Percentiles rank a stretch among this genome's conserved stretches.
phyloP scores from a whole-genome alignment of 2,329 filamentous ascomycete genomes.

The Eurotiales sp. region DNA sequence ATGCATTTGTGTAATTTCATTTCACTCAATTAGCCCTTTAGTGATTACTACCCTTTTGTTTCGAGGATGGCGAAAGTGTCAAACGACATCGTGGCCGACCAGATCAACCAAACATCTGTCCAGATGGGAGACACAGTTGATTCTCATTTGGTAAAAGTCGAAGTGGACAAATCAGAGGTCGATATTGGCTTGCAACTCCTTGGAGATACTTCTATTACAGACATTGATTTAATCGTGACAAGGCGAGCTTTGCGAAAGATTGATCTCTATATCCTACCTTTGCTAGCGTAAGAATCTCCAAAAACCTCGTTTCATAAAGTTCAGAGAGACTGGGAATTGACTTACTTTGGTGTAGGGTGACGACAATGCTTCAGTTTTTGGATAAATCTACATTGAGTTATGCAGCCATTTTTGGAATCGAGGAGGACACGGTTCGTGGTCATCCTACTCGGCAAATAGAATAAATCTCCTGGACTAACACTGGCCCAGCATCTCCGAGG shows the following conservation, averaged over 20 bases:
- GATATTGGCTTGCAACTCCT: not conserved
- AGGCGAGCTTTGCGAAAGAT: not conserved
- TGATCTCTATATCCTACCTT: not conserved
- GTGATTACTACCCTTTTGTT: too few relatives aligned
- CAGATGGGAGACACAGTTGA: too few relatives aligned
- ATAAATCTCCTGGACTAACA: too few relatives aligned
- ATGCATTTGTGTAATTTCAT: too few relatives aligned
- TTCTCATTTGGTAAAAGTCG: too few relatives aligned
- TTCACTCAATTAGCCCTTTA: too few relatives aligned
- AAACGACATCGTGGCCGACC: too few relatives aligned
- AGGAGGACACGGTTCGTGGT: not conserved
- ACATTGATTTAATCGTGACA: not conserved
- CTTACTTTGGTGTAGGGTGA: too few relatives aligned
- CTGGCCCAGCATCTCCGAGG: not conserved
- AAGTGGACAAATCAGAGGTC: not conserved
- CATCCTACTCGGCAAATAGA: too few relatives aligned
- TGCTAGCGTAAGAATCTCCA: not conserved
- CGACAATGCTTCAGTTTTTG: not conserved
- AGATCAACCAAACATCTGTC: too few relatives aligned
- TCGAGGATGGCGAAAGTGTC: too few relatives aligned
- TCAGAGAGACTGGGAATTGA: not conserved
- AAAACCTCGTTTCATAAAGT: too few relatives aligned
- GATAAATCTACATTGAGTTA: not conserved
- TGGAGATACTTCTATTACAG: not conserved
- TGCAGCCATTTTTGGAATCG: not conserved